These are phyloP conservation scores for Tetrapisispora taiwanensis DNA, from an alignment of 805 yeast genomes.

Conservation along the genomic window DNA sequence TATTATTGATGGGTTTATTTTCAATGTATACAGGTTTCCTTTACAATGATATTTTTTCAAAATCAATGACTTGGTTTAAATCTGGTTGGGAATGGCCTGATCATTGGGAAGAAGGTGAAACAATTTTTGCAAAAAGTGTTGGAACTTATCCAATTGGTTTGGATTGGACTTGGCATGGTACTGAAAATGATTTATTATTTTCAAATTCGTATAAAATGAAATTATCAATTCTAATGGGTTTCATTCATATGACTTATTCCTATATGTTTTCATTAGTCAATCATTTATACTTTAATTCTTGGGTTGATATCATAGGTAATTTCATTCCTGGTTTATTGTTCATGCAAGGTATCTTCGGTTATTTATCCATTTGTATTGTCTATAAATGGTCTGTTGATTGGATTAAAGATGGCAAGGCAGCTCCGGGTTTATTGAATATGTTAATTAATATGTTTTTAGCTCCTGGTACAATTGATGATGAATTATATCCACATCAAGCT, in stretches of 20 bases:
- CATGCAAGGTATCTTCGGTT: constrained; percentile 71
- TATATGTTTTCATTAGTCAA: constrained; percentile 59
- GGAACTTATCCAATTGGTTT: constrained; percentile 55
- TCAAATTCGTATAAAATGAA: constrained; percentile 73
- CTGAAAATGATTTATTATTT: constrained; percentile 60
- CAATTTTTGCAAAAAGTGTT: constrained; percentile 37
- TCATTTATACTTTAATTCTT: constrained; percentile 44
- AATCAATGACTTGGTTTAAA: constrained; percentile 53
- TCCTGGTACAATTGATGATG: constrained; percentile 61
- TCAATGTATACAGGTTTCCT: constrained; percentile 68
- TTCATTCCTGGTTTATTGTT: constrained; percentile 64
- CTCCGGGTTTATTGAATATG: constrained; percentile 69
- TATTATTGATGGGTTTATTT: constrained; percentile 59
- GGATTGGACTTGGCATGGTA: constrained; percentile 73
- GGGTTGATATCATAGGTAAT: constrained; percentile 59
- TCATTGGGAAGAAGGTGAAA: constrained; percentile 40
- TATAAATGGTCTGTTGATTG: constrained; percentile 71
- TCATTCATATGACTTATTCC: constrained; percentile 64
- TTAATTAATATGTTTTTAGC: constrained; percentile 65
- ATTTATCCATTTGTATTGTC: constrained; percentile 52
- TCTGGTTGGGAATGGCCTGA: constrained; percentile 65
- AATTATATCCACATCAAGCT: constrained; percentile 55
- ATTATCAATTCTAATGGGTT: constrained; percentile 65
- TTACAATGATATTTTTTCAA: constrained; percentile 64
- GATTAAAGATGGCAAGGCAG: constrained; percentile 49